Conservation (phyloP, 768 basidiomycete genomes). For the Mycena venus region DNA sequence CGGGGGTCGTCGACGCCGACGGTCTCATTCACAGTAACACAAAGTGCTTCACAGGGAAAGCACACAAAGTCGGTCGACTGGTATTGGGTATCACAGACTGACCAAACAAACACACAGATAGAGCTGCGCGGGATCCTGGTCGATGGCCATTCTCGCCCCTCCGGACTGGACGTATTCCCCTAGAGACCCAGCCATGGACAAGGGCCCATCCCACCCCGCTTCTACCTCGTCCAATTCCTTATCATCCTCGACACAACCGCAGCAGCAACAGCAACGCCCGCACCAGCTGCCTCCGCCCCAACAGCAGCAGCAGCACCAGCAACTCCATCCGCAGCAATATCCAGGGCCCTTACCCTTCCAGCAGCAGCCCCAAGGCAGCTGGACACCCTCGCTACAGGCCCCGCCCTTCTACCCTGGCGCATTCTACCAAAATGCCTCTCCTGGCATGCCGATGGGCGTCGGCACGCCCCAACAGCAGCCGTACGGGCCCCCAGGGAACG, state of each 20-base stretch:
- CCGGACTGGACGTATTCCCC: conserved; percentile 79
- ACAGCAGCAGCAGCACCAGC: conserved; percentile 50
- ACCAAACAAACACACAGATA: conserved; percentile 1
- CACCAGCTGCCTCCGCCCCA: conserved; percentile 53
- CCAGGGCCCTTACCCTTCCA: too few species aligned
- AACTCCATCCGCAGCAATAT: conserved; percentile 46
- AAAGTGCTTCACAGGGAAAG: conserved; percentile 9
- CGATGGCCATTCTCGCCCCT: conserved; percentile 86
- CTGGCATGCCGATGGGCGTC: too few species aligned
- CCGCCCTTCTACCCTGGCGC: conserved; percentile 80
- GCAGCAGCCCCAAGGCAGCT: conserved; percentile 77
- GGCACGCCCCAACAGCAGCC: conserved; percentile 40
- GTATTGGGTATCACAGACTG: not conserved
- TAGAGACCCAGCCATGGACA: conserved; percentile 76
- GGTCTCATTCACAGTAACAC: not conserved
- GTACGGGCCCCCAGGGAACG: conserved; percentile 59
- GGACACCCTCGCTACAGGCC: conserved; percentile 76
- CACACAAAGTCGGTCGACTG: not conserved
- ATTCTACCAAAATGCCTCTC: conserved; percentile 58
- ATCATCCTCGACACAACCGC: conserved; percentile 42
- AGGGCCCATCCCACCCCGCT: conserved; percentile 52
- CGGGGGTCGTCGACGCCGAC: not conserved
- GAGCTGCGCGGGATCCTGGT: conserved; percentile 38
- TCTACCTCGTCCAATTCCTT: conserved; percentile 42
- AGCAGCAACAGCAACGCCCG: conserved; percentile 69